A percentile compares a stretch with the other conserved stretches of the same genome.
These are phyloP conservation scores for Xylaria sp. DNA, from an alignment of 2,329 filamentous ascomycete genomes.

Conservation along the genomic window DNA sequence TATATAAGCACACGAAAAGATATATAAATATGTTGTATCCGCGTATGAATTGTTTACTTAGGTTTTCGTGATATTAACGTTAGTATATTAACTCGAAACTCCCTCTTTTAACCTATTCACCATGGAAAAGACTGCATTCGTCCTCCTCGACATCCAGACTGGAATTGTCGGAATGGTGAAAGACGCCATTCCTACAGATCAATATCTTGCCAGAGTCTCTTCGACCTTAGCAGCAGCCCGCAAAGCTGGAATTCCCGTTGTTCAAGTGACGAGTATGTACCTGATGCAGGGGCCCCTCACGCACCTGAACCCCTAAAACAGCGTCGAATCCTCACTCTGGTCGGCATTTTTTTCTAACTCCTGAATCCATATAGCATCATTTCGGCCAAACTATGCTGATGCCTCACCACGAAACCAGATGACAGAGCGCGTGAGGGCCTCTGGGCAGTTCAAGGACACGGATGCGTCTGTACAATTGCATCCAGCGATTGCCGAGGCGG, in stretches of 20 bases:
- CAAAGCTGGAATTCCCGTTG: slow-evolving; percentile 43
- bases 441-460: slow-evolving; percentile 44
- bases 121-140: slow-evolving; percentile 48
- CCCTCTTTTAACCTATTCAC: slow-evolving; percentile 10
- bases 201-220: slow-evolving; percentile 45
- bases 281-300: background rate
- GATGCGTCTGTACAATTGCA: slow-evolving; percentile 40
- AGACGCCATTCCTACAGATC: slow-evolving; percentile 14
- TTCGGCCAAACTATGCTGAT: slow-evolving; percentile 50
- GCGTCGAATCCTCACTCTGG: background rate
- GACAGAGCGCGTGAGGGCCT: slow-evolving; percentile 35
- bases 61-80: background rate
- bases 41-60: background rate
- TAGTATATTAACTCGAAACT: background rate
- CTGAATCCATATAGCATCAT: slow-evolving; percentile 35
- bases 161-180: slow-evolving; percentile 45
- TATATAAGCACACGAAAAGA: background rate
- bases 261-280: slow-evolving; percentile 49
- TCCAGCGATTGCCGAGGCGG: slow-evolving; percentile 25
- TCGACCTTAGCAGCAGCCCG: slow-evolving; percentile 44
- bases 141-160: slow-evolving; percentile 52
- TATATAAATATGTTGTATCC: slow-evolving; percentile 17
- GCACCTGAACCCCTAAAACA: background rate
- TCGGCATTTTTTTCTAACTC: background rate
- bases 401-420: slow-evolving; percentile 43